Conservation (phyloP, 2,329 filamentous ascomycete genomes). For the Talaromyces sp. region DNA sequence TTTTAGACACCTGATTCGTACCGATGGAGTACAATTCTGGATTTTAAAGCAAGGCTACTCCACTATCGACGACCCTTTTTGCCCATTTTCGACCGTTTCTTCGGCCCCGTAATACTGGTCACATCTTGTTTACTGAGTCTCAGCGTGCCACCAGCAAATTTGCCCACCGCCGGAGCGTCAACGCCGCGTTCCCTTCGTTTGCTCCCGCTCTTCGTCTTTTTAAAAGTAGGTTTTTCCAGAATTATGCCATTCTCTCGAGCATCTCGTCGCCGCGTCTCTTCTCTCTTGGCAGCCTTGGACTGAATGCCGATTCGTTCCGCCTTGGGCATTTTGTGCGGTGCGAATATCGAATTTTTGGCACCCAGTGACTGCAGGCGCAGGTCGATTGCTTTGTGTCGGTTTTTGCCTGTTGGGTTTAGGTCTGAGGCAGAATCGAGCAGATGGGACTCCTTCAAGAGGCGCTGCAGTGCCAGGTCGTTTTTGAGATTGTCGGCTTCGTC, state of each 20-base stretch:
- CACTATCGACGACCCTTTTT: conserved; percentile 26
- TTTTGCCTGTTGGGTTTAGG: conserved; percentile 59
- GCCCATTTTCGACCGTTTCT: conserved; percentile 26
- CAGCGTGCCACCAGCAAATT: conserved; percentile 71
- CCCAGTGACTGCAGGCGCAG: conserved; percentile 76
- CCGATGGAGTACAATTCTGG: too few relatives aligned
- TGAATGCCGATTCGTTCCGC: conserved; percentile 77
- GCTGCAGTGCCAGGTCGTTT: conserved; percentile 87
- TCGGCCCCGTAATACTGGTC: conserved; percentile 57
- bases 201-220: conserved; percentile 22
- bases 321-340: conserved; percentile 85
- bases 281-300: conserved; percentile 58
- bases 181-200: conserved; percentile 57
- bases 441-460: conserved; percentile 85
- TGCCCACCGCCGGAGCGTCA: conserved; percentile 73
- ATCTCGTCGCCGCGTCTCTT: conserved; percentile 67
- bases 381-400: conserved; percentile 75
- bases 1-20: too few relatives aligned
- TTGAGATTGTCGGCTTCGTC: conserved; percentile 67
- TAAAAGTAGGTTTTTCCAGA: conserved; percentile 56
- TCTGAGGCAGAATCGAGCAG: conserved; percentile 61
- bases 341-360: conserved; percentile 66
- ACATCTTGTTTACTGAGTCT: conserved; percentile 74
- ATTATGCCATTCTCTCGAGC: conserved; percentile 88
- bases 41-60: too few relatives aligned